Base-by-base conservation (phyloP, 176 grass and related monocot species). In the Triticum timopheevii region DNA sequence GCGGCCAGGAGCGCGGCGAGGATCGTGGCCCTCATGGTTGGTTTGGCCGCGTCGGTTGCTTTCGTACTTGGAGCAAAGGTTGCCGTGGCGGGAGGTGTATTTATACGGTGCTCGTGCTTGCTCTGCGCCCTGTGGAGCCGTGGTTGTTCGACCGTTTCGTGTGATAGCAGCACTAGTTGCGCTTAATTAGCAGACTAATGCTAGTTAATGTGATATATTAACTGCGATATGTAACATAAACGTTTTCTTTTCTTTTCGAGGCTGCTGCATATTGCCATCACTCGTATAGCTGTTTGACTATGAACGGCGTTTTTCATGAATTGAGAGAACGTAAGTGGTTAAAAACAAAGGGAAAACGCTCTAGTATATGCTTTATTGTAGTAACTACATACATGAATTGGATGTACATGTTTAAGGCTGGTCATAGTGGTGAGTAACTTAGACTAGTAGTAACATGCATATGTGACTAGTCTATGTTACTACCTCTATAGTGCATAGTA, bases 21-120 rank as follows among this genome's bases (percentile, higher is more conserved):
- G 28, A 80, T 61, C 17, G 22, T 17, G 10, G 82, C 15, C 17
- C 81, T 80, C 87, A 89, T 89, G 45, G 58, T 2, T 52, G 81
- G 9, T 40, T 10, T 30, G n/a, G 16, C 52, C n/a, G 15, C 23
- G 16, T 22, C n/a, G 23, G 2, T 4, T 13, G 4, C 49, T 30
- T n/a, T 80, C 62, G 66, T 16, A 12, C 45, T 33, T 62, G 84
- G 54, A 25, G 28, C 22, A 8, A 10, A 11, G 3, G 16, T 23
- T 64, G n/a, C 19, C 15, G 62, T 33, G 56, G 23, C 11, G 7
- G 4, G 24, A 22, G 7, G 34, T 27, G n/a, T 31, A 40, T 85
- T 58, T 80, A 67, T 89, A 85, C 31, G 8, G 59, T 15, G 70
- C 42, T 45, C 16, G 16, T 54, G 16, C 50, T 54, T 54, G 50